Evolutionary conservation across 257 asterid genomes (phyloP).

Genomic region (Primulina tabacum): DNA sequence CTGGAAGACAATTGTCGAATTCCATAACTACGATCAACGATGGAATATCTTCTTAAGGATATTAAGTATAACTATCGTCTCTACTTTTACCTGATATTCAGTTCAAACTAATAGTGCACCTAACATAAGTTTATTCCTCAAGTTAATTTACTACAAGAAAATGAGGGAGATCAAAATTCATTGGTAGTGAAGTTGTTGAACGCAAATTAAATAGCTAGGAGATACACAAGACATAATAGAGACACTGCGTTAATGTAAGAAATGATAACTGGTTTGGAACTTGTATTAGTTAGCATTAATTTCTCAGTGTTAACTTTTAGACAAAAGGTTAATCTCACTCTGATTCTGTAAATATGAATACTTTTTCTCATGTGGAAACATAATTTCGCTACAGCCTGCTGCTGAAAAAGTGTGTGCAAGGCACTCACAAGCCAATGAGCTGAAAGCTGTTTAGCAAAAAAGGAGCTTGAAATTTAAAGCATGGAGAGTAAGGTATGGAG

Average conservation of each 20-base stretch:
- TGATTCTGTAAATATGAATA: background rate
- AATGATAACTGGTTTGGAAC: background rate
- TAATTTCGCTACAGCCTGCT: constrained; percentile 37
- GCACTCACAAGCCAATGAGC: constrained; percentile 26
- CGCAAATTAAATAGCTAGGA: background rate
- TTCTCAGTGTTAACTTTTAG: background rate
- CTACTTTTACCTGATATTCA: background rate
- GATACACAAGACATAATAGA: background rate
- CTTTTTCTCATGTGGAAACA: background rate
- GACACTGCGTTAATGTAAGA: background rate
- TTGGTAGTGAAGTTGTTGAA: background rate
- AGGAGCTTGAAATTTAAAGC: constrained; percentile 43
- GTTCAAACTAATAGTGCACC: background rate
- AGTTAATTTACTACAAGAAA: too few relatives aligned
- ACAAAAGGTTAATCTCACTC: too few relatives aligned
- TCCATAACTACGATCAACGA: too few relatives aligned
- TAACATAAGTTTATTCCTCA: too few relatives aligned
- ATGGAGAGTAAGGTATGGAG: constrained; percentile 52
- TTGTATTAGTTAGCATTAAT: background rate
- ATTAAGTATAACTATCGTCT: background rate
- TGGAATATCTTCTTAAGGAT: background rate
- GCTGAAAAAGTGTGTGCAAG: constrained; percentile 33
- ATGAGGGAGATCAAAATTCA: background rate
- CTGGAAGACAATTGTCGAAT: background rate
- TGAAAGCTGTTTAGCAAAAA: constrained; percentile 35